Evolutionary conservation across 1,284 basidiomycete species (phyloP).

Genomic region (Quambalaria eucalypti): DNA sequence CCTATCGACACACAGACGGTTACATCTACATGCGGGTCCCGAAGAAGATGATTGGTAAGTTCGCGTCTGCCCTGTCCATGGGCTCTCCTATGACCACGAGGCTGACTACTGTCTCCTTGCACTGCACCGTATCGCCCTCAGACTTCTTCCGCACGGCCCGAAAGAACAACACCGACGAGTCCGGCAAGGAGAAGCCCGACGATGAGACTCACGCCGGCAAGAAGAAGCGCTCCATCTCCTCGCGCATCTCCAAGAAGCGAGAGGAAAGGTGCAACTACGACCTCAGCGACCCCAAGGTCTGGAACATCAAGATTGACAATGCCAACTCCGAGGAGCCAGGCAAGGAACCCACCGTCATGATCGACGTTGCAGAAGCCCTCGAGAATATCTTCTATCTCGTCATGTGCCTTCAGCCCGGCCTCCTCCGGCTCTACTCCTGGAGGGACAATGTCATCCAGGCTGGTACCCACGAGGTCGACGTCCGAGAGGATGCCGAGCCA

Average conservation of each 20-base stretch:
- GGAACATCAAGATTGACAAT: constrained; percentile 36
- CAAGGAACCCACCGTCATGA: constrained; percentile 30
- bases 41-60: constrained; percentile 30
- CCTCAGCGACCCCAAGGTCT: constrained; percentile 33
- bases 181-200: constrained; percentile 7
- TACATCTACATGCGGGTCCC: constrained; percentile 37
- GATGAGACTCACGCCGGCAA: constrained; percentile 13
- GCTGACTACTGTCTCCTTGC: constrained; percentile 1
- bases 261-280: constrained; percentile 35
- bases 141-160: constrained; percentile 38
- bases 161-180: constrained; percentile 35
- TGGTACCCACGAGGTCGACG: constrained; percentile 32
- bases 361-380: constrained; percentile 35
- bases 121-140: constrained; percentile 5
- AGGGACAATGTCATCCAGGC: constrained; percentile 38
- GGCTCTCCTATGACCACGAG: no score
- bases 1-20: constrained; percentile 10
- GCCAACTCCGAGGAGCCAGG: constrained; percentile 28
- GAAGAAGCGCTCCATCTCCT: constrained; percentile 21
- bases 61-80: neutral
- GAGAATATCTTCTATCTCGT: constrained; percentile 42
- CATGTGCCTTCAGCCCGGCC: constrained; percentile 34
- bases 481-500: constrained; percentile 31
- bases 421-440: constrained; percentile 29
- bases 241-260: constrained; percentile 23